phyloP scores from a whole-genome alignment of 1,284 basidiomycete genomes.

The Sparassis latifolia region DNA sequence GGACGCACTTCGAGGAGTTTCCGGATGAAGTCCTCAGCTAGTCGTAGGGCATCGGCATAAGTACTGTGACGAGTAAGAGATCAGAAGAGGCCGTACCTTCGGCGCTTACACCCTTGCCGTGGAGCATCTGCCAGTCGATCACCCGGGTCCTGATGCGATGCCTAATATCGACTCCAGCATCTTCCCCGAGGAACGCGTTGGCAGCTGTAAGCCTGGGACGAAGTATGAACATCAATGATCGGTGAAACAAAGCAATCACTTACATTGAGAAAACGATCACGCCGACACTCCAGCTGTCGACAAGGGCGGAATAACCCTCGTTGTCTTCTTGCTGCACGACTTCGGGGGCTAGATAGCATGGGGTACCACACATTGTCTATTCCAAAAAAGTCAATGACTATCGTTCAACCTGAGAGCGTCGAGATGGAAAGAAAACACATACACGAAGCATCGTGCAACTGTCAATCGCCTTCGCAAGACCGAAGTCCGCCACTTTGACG shows the following conservation, averaged over 20 bases:
- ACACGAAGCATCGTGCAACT: slow-evolving; percentile 66
- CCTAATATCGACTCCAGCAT: slow-evolving; percentile 46
- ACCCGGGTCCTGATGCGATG: slow-evolving; percentile 47
- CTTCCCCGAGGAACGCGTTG: slow-evolving; percentile 62
- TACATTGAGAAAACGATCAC: slow-evolving; percentile 88
- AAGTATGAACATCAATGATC: slow-evolving; percentile 14
- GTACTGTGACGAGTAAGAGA: slow-evolving; percentile 11
- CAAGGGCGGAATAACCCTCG: slow-evolving; percentile 76
- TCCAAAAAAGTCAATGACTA: not conserved
- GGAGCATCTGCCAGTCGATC: slow-evolving; percentile 57
- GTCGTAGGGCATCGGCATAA: slow-evolving; percentile 12
- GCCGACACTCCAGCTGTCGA: slow-evolving; percentile 92
- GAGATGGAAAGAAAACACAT: slow-evolving; percentile 15
- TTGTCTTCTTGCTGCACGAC: slow-evolving; percentile 69
- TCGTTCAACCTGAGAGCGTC: not conserved
- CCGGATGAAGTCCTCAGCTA: slow-evolving; percentile 37
- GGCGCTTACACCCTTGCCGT: slow-evolving; percentile 6
- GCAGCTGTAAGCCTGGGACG: slow-evolving; percentile 57
- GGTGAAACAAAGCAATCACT: slow-evolving; percentile 20
- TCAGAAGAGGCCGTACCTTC: not conserved
- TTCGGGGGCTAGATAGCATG: slow-evolving; percentile 80
- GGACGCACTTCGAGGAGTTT: slow-evolving; percentile 48
- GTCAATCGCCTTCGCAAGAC: slow-evolving; percentile 84
- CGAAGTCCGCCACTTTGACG: slow-evolving; percentile 89
- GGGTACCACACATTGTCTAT: slow-evolving; percentile 86